Base-by-base conservation (phyloP, 2,329 filamentous ascomycete genomes). In the Xylariaceae sp. region DNA sequence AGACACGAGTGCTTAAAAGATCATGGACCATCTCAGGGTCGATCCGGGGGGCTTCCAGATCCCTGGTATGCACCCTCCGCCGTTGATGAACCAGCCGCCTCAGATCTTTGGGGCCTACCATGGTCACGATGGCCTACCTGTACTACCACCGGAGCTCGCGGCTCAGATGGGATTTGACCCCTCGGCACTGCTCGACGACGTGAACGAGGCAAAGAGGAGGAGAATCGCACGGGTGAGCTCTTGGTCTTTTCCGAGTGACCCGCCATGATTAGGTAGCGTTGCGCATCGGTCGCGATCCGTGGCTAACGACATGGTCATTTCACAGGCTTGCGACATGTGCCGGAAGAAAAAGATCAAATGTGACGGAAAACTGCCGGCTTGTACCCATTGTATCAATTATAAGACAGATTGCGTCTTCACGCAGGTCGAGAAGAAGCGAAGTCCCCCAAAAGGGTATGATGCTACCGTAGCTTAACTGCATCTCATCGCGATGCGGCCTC, bases 351-450 rank as follows among this genome's bases (percentile, higher is more conserved):
- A 71, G 82, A 95, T 98, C 77, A 98, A 98, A 78, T 98, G 94
- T 76, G 95, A 98, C 72, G 94, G 95, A 65, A 96, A 96, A 78
- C 86, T 96, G 76, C 94, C 95, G 33, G 87, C 92, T 59, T 99
- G 95, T 76, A 93, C 91, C 6, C 95, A 98, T 76, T 99, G 94
- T 75, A 89, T 90, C 74, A 98, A 97, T 75, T 97, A 97, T 81
- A 97, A 97, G 82, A 97, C 93, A 4, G 92, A 96, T 68, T 99
- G 94, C 74, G 86, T 96, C 67, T 98, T 98, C 72, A 98, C 95
- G 0, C 92, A 96, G 73, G 93, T 98, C 33, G 95, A 99, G 79
- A 99, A 99, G 87, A 99, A 99, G 82, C 86, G 95, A 57, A 95
- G 90, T 74, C 94, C 95, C 50, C 95, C 94, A 1, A 99, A 98